Base-by-base conservation (phyloP, 768 basidiomycete genomes). In the Agrocybe pediades region DNA sequence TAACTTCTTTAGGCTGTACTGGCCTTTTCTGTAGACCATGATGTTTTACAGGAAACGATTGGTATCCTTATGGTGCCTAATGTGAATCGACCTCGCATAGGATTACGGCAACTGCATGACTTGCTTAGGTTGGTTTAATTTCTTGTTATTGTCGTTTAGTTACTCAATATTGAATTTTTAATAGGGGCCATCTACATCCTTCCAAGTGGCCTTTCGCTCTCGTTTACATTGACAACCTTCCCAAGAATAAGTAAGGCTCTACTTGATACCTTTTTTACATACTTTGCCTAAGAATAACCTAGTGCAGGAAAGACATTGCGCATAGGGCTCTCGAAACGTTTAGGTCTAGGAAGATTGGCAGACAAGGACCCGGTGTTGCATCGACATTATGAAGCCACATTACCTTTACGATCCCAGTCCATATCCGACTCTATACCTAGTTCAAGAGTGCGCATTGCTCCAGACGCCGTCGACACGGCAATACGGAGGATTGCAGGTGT, bases 141-240 rank as follows among this genome's bases (percentile, higher is more conserved):
- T 16, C 42, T 9, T 23, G 4, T 39, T 49, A 20, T n/a, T 24
- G 11, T 49, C 11, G 13, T 30, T 24, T 20, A 13, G 23, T 16
- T 41, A 46, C 24, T 30, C 33, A n/a, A 29, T 27, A 9, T 29
- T 40, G 23, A 26, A 19, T 48, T 39, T 8, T 45, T 1, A 17
- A 19, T 33, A 77, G 76, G 51, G 74, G 74, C 17, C 69, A 76
- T 55, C 62, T 80, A 13, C 78, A 79, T 52, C 76, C 78, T 9
- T 75, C 75, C 5, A 79, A 78, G 63, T 80, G 78, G 78, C 78
- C 78, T 0, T 78, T 74, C 59, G 71, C 67, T 1, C 56, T 80
- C 27, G 72, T 80, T 15, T 80, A 77, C 59, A 79, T 80, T 72
- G 66, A 72, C 33, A 73, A 74, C 49, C 55, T 80, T 3, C 79